Evolutionary conservation across 2,329 filamentous ascomycete genomes (phyloP).

Genomic region (Plectosphaerella plurivora): DNA sequence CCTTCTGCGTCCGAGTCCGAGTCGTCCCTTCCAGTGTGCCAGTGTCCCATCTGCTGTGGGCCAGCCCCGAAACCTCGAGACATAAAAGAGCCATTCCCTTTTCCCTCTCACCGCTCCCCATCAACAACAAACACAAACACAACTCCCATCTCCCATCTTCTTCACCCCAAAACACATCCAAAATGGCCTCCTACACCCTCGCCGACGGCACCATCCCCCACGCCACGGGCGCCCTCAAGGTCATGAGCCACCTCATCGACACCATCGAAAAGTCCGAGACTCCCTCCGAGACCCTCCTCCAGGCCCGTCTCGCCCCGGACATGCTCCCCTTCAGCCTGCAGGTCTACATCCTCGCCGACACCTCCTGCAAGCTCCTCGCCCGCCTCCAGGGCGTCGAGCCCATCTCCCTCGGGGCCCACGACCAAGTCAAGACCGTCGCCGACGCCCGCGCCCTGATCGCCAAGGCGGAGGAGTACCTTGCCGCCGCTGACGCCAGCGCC

Average conservation of each 20-base stretch:
- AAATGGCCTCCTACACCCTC: background rate
- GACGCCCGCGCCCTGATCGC: constrained; percentile 24
- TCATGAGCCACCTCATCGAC: background rate
- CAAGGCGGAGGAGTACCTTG: constrained; percentile 19
- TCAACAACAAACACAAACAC: too few species aligned
- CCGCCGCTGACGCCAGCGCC: constrained; percentile 25
- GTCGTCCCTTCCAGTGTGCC: too few species aligned
- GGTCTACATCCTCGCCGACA: constrained; percentile 25
- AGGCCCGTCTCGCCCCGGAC: constrained; percentile 25
- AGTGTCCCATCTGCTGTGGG: too few species aligned
- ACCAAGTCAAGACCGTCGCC: constrained; percentile 23
- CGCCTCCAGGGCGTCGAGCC: constrained; percentile 25
- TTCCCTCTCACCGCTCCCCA: too few species aligned
- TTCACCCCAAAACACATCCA: background rate
- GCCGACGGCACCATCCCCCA: background rate
- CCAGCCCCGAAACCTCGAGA: too few species aligned
- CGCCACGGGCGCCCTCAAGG: background rate
- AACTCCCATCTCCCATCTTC: too few species aligned
- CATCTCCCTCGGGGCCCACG: constrained; percentile 3
- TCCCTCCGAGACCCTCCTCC: constrained; percentile 7
- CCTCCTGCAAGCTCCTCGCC: constrained; percentile 24
- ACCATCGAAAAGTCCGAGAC: constrained; percentile 15
- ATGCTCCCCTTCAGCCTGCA: constrained; percentile 40
- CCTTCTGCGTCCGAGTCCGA: too few species aligned
- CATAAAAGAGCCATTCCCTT: too few species aligned